Percentiles rank a stretch among this genome's conserved stretches.
These are phyloP conservation scores for Ophiobolus disseminans DNA, from an alignment of 2,329 filamentous ascomycete genomes.

Conservation along the genomic window DNA sequence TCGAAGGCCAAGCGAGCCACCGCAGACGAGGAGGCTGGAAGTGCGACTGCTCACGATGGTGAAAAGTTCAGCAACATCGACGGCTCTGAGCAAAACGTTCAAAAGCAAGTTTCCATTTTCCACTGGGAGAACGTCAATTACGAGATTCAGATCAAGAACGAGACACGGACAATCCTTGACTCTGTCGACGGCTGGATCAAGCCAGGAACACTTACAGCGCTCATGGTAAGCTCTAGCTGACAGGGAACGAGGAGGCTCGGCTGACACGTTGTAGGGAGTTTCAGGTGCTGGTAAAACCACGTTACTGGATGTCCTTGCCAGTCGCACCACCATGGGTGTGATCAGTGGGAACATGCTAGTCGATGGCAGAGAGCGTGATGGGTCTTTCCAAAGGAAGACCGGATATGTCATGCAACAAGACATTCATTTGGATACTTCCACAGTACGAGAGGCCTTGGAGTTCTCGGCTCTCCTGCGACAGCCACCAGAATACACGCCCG, in stretches of 20 bases:
- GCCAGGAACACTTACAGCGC: slow-evolving; percentile 57
- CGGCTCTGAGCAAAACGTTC: slow-evolving; percentile 36
- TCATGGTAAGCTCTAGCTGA: slow-evolving; percentile 48
- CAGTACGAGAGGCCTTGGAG: slow-evolving; percentile 37
- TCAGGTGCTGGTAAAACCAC: slow-evolving; percentile 91
- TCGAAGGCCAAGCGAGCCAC: slow-evolving; percentile 32
- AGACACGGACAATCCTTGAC: slow-evolving; percentile 58
- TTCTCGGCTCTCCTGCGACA: slow-evolving; percentile 54
- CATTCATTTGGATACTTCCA: slow-evolving; percentile 41
- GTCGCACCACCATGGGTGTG: slow-evolving; percentile 35
- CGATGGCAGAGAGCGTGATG: slow-evolving; percentile 59
- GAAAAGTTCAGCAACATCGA: slow-evolving; percentile 36
- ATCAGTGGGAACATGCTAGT: slow-evolving; percentile 38
- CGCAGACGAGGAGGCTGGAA: slow-evolving; percentile 47
- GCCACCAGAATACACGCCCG: slow-evolving; percentile 17
- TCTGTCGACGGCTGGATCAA: slow-evolving; percentile 62
- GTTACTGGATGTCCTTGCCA: slow-evolving; percentile 75
- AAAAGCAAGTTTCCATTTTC: slow-evolving; percentile 49
- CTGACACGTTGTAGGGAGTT: slow-evolving; percentile 63
- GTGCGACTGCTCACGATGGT: slow-evolving; percentile 36
- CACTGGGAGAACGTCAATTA: slow-evolving; percentile 40
- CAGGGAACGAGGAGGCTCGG: not conserved
- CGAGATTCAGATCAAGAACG: slow-evolving; percentile 45
- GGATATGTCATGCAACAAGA: slow-evolving; percentile 80
- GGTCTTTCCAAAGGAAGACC: slow-evolving; percentile 84